Conservation (phyloP, 148 eudicot species). For the Hydrangea macrophylla region DNA sequence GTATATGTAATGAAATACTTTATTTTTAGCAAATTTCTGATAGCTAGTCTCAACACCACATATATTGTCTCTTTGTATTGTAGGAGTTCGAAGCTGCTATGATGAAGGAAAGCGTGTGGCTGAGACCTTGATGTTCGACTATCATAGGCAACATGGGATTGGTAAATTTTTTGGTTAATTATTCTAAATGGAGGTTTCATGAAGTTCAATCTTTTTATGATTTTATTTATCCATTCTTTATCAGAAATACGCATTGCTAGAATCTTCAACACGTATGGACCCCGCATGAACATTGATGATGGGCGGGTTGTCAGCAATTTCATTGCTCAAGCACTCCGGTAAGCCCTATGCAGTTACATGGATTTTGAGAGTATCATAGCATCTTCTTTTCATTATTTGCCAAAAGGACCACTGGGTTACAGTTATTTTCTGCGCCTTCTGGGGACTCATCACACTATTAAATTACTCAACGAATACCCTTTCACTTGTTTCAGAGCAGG, state of each 20-base stretch:
- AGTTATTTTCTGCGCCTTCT: not conserved
- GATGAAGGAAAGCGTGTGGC: constrained; percentile 99
- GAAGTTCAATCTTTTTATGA: not conserved
- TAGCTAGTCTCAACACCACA: no score
- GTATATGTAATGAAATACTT: not conserved
- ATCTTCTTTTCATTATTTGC: not conserved
- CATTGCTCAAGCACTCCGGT: constrained; percentile 98
- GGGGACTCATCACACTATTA: not conserved
- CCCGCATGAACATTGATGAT: constrained; percentile 98
- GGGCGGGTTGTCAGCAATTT: constrained; percentile 99
- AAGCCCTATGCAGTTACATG: constrained; percentile 5
- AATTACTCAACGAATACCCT: not conserved
- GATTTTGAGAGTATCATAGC: not conserved
- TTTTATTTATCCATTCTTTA: not conserved
- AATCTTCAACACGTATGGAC: constrained; percentile 98
- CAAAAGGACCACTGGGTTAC: not conserved
- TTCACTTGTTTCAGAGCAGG: no score
- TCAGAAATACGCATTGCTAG: constrained; percentile 95
- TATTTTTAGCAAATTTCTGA: not conserved
- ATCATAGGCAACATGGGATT: constrained; percentile 97
- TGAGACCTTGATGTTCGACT: constrained; percentile 98
- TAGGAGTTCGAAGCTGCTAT: constrained; percentile 97
- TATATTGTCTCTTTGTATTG: not conserved
- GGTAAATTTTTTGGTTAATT: constrained; percentile 33
- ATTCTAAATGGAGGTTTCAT: not conserved